Base-by-base conservation (phyloP, 1,139 yeast species). In the Kodamaea plutei region DNA sequence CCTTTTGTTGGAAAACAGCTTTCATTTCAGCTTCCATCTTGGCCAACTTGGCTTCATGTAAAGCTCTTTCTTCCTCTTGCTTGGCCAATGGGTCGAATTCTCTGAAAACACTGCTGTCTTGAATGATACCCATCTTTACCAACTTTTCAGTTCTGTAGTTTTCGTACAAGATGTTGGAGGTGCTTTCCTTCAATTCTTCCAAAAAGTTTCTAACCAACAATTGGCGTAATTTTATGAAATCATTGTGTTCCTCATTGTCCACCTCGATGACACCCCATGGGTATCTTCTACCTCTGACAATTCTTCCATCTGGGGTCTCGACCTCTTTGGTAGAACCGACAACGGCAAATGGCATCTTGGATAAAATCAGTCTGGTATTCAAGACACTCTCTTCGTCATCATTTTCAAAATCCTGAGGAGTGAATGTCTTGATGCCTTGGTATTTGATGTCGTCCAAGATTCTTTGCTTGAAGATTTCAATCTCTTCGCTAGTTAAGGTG, bases 261-360 rank as follows among this genome's bases (percentile, higher is more conserved):
- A 93, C 94, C 61, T 91, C 97, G 52, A 91, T 84, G 15, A 84
- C 71, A 43, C 99, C 99, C 99, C 99, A 93, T 40, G 98, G 98
- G 59, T 93, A 93, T 44, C 74, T 66, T 64, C 99, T 84, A 43
- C 96, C 97, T 56, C 97, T 81, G 28, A 88, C 95, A 24, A 65
- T 54, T 54, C 83, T 73, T 30, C 97, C 97, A 49, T 83, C 88
- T 19, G 72, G 50, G 30, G 84, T 79, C 48, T 73, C 73, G 22
- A 89, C 87, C 44, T 77, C 80, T 39, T 70, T 68, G 18, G 91
- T 84, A 14, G 96, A 87, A 18, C 97, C 98, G 33, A 93, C 85
- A 43, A 91, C 82, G 12, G 98, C 98, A 64, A 88, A 91, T 26
- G 99, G 99, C 38, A 85, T 73, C 52, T 73, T 76, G 35, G 73